Evolutionary conservation across 345 rosid species (phyloP), one percentile per base, ranked within the genome.

Genomic region (Pistacia vera): DNA sequence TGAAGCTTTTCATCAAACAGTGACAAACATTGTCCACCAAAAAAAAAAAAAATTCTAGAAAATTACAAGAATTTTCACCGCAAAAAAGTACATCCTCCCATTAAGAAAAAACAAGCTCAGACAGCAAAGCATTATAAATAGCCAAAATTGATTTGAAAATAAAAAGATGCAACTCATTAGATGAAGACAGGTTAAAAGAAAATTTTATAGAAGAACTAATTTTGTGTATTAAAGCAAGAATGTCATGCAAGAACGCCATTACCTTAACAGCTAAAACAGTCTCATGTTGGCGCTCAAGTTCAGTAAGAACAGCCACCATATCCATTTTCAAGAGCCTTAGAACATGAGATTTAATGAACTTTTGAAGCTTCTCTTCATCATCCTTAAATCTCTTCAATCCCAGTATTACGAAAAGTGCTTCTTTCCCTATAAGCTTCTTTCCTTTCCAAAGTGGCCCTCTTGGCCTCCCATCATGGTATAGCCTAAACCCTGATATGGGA

Each of bases 381-480:
- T 88, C 88, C 80, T 90, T 93, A 80, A 93, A 82, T 79, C 99
- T 86, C 86, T 92, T 93, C 74, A 95, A 79, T 52, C 97, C 97
- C 76, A 80, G 78, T 71, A 89, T 84, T 44, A 86, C 97, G 66
- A 92, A 93, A 55, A 93, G 86, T 1, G 97, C 93, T 68, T 92
- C 99, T 87, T 91, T 95, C 2, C 99, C 93, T 35, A 93, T 91
- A 52, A 91, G 82, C 70, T 95, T 95, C 89, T 92, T 95, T 49
- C 99, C 96, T 80, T 92, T 90, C 99, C 98, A 93, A 4, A 92
- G 96, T 71, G 97, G 90, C 17, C 98, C 98, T 57, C 98, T 93
- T 9, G 98, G 98, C 80, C 98, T 90, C 63, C 99, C 98, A 59
- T 95, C 99, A 52, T 90, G 99, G 83, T 83, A 90, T 72, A 76